Evolutionary conservation across 345 rosid genomes (phyloP).

Genomic region (Ceriops decandra): DNA sequence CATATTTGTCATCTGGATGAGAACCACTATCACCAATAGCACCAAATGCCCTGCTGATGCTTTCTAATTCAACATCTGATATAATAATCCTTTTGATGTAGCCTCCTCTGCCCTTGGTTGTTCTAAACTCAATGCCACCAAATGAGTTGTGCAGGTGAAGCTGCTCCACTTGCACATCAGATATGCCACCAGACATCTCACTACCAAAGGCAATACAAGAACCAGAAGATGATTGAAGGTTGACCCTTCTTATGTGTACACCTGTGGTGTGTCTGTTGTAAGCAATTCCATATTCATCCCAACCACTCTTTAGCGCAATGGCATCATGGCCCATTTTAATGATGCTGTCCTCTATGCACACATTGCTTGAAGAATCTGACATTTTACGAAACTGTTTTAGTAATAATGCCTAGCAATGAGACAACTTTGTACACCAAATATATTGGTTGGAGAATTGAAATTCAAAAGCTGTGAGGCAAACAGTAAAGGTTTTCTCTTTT

Average conservation of each 20-base stretch:
- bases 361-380: conserved; percentile 82
- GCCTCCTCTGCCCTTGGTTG: conserved; percentile 83
- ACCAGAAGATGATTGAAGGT: conserved; percentile 65
- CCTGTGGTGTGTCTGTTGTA: conserved; percentile 58
- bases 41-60: conserved; percentile 44
- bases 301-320: conserved; percentile 80
- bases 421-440: background rate
- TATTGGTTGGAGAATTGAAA: background rate
- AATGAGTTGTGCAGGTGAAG: conserved; percentile 46
- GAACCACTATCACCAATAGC: conserved; percentile 57
- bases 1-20: conserved; percentile 78
- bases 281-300: conserved; percentile 90
- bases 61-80: conserved; percentile 40
- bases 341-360: conserved; percentile 79
- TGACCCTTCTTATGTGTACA: conserved; percentile 58
- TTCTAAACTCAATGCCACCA: conserved; percentile 63
- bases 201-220: conserved; percentile 87
- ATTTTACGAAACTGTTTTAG: background rate
- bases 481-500: background rate
- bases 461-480: background rate
- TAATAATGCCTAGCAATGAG: background rate
- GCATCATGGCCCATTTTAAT: conserved; percentile 72
- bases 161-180: conserved; percentile 49
- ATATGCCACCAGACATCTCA: conserved; percentile 96
- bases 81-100: conserved; percentile 56